Evolutionary conservation across 495 filamentous ascomycete species (phyloP), one percentile per base, ranked within the genome.

Genomic region (Mytilinidion resinicola): DNA sequence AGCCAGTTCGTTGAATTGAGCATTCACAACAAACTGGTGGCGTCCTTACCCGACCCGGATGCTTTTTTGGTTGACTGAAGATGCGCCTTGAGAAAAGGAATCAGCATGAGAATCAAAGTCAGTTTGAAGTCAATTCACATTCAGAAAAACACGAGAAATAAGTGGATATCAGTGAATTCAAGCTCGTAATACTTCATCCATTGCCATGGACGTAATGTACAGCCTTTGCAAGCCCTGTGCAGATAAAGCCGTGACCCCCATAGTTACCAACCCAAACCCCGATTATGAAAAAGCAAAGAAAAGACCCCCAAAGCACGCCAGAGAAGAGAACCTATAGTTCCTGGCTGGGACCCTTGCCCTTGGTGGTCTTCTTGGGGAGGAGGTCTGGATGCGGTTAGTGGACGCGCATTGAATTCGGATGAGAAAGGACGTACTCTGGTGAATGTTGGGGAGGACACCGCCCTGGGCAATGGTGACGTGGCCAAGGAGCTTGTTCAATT

Each of bases 401-500:
- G 30, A 50, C 59, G 37, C 2, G 43, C 11, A 33, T 51, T 43
- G 33, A 38, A 51, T 20, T 15, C n/a, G n/a, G 42, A 43, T 19
- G 3, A 11, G 39, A 62, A 55, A 60, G 6, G 17, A 82, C 91
- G 64, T 82, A 96, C 91, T 96, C 76, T 95, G 89, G 81, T 96
- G 91, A 64, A 96, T 95, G 84, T 96, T 96, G 73, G 93, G 93
- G 54, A 98, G 82, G 63, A 98, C 93, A 96, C 93, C 93, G 80
- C 93, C 93, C 78, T 97, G 93, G 70, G 93, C 93, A 69, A 98
- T 98, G 72, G 93, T 98, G 78, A 97, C 93, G 73, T 97, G 93
- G 56, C 93, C 93, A 54, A 98, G 82, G 49, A 98, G 90, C 84
- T 98, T 98, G 87, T 98, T 97, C 90, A 98, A 76, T 76, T 98